A percentile compares a stretch with the other conserved stretches of the same genome.
These are phyloP conservation scores for Candida chilensis DNA, from an alignment of 805 yeast genomes.

Conservation along the genomic window DNA sequence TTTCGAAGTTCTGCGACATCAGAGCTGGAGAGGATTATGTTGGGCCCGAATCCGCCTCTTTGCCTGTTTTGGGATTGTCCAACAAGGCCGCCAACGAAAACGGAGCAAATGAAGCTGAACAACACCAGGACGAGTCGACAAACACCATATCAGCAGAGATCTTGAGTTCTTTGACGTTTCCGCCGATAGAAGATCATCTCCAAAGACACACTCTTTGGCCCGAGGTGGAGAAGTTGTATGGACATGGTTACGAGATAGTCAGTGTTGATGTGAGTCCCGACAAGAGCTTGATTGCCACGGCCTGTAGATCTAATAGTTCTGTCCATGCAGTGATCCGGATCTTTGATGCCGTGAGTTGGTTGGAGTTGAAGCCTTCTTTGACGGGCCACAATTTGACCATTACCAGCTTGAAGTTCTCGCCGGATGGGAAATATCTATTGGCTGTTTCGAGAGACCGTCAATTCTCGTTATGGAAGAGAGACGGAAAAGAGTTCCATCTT, in stretches of 20 bases:
- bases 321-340: slow-evolving; percentile 82
- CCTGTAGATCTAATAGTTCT: slow-evolving; percentile 82
- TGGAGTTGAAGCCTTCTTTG: slow-evolving; percentile 49
- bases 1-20: slow-evolving; percentile 46
- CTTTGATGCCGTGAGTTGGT: slow-evolving; percentile 55
- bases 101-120: slow-evolving; percentile 27
- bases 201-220: slow-evolving; percentile 94
- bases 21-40: slow-evolving; percentile 13
- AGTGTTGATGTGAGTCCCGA: slow-evolving; percentile 66
- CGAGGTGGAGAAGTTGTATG: slow-evolving; percentile 88
- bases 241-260: slow-evolving; percentile 93
- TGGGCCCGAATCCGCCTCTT: slow-evolving; percentile 77
- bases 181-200: slow-evolving; percentile 86
- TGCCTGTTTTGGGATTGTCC: slow-evolving; percentile 90
- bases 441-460: slow-evolving; percentile 88
- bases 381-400: slow-evolving; percentile 77
- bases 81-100: slow-evolving; percentile 70
- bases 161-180: slow-evolving; percentile 34
- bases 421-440: slow-evolving; percentile 51
- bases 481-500: slow-evolving; percentile 24
- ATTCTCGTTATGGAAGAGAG: slow-evolving; percentile 63
- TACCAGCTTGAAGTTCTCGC: slow-evolving; percentile 72
- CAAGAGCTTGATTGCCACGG: slow-evolving; percentile 63
- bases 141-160: slow-evolving; percentile 22
- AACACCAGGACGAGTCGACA: slow-evolving; percentile 24